These are phyloP conservation scores for Diaporthe amygdali DNA, from an alignment of 2,329 filamentous ascomycete genomes.

Conservation along the genomic window DNA sequence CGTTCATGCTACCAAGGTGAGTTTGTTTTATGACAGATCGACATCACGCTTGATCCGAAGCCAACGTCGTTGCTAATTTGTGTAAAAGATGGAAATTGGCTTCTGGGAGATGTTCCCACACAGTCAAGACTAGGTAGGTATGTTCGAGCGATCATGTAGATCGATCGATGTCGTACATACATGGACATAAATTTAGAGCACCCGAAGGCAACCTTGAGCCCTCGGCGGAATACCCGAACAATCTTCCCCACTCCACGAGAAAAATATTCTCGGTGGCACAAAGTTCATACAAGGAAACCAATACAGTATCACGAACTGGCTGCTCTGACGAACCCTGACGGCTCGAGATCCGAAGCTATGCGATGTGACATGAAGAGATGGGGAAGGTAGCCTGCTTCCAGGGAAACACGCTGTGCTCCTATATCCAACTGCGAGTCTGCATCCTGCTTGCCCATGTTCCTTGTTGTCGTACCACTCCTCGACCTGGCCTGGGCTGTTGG, in stretches of 20 bases:
- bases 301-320: neutral
- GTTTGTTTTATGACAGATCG: conserved; percentile 28
- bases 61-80: conserved; percentile 28
- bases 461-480: neutral
- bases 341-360: neutral
- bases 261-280: neutral
- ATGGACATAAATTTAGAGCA: neutral
- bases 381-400: neutral
- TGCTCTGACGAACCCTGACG: neutral
- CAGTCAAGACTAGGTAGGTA: neutral
- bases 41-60: conserved; percentile 22
- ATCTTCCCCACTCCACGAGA: neutral
- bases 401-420: neutral
- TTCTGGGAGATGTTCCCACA: conserved; percentile 72
- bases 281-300: neutral
- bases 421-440: neutral
- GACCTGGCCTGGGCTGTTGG: neutral
- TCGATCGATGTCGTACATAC: neutral
- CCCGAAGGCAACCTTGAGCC: neutral
- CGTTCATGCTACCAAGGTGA: conserved; percentile 82
- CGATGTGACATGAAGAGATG: neutral
- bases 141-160: neutral
- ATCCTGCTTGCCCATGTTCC: neutral
- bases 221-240: neutral
- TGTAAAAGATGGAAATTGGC: conserved; percentile 69